Conservation (phyloP, 176 grass and related monocot genomes). For the Phragmites australis region DNA sequence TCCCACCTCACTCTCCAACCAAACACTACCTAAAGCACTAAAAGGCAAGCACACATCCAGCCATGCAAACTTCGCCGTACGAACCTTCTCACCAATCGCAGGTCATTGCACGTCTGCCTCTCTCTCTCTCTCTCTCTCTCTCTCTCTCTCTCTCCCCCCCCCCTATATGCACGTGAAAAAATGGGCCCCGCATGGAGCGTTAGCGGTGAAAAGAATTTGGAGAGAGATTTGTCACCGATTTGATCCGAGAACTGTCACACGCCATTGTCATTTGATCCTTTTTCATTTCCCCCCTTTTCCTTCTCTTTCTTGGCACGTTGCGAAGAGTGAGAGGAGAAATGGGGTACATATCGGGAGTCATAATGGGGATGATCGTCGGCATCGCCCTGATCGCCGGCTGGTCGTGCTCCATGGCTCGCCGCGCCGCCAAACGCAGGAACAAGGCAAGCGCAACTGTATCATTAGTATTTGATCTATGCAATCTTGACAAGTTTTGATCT, state of each 20-base stretch:
- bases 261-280: not conserved
- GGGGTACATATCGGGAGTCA: constrained; percentile 84
- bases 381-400: constrained; percentile 76
- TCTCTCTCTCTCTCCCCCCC: not conserved
- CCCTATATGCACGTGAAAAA: constrained; percentile 32
- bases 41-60: constrained; percentile 3
- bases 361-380: constrained; percentile 72
- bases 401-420: constrained; percentile 65
- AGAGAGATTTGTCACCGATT: constrained; percentile 15
- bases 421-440: constrained; percentile 57
- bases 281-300: not conserved
- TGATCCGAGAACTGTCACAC: constrained; percentile 8
- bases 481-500: not conserved
- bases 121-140: not conserved
- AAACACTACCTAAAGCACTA: too few species aligned
- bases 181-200: constrained; percentile 38
- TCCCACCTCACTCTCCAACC: too few species aligned
- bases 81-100: constrained; percentile 27
- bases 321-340: constrained; percentile 35
- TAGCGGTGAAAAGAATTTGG: constrained; percentile 22
- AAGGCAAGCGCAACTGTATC: constrained; percentile 46
- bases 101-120: not conserved
- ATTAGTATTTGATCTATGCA: constrained; percentile 9
- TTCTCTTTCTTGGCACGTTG: not conserved
- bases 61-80: constrained; percentile 21